Evolutionary conservation across 805 yeast genomes (phyloP).

Genomic region (Candida boidinii): DNA sequence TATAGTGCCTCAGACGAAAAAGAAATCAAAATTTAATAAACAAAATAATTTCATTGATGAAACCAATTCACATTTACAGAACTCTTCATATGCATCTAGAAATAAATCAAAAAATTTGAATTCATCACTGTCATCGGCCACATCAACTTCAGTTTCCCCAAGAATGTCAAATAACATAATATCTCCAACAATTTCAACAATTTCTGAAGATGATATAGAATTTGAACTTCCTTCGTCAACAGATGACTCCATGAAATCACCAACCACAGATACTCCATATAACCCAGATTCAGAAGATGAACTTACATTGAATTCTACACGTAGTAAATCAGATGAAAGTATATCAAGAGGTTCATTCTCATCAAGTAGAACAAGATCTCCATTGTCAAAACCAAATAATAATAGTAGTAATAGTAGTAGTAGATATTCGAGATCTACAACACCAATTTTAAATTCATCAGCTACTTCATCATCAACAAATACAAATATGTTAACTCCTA

Average conservation of each 20-base stretch:
- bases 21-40: not conserved
- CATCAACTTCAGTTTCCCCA: conserved; percentile 2
- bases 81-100: not conserved
- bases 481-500: not conserved
- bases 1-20: not conserved
- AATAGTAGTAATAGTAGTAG: no score
- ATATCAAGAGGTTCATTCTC: no score
- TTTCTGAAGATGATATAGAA: conserved; percentile 26
- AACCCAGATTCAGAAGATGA: not conserved
- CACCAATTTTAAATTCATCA: not conserved
- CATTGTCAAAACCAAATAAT: no score
- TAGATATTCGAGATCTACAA: no score
- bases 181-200: conserved; percentile 9
- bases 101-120: not conserved
- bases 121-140: conserved; percentile 1
- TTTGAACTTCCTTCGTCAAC: conserved; percentile 17
- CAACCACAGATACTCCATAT: conserved; percentile 12
- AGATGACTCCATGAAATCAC: conserved; percentile 27
- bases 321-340: not conserved
- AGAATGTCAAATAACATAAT: conserved; percentile 16
- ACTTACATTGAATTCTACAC: not conserved
- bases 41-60: no score
- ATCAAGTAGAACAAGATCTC: no score
- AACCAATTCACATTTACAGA: no score
- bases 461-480: not conserved